These are phyloP conservation scores for Coniella vitis DNA, from an alignment of 2,329 filamentous ascomycete genomes.

Conservation along the genomic window DNA sequence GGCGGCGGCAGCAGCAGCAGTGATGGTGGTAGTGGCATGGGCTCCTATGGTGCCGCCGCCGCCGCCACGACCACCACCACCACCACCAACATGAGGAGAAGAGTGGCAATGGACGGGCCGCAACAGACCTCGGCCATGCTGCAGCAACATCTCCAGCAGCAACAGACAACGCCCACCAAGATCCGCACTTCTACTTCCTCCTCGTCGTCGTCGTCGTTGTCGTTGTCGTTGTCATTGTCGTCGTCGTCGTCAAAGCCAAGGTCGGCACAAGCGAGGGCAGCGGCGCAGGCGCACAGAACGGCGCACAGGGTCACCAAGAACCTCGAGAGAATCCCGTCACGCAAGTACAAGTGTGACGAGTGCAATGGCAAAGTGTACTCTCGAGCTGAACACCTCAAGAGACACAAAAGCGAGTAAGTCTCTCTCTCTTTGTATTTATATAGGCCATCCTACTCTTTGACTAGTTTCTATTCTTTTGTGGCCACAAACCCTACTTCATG, in stretches of 20 bases:
- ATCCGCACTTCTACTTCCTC: not conserved
- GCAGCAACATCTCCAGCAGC: constrained; percentile 8
- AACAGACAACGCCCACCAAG: constrained; percentile 3
- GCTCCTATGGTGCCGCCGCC: too few species aligned
- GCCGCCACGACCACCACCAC: too few species aligned
- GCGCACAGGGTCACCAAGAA: constrained; percentile 10
- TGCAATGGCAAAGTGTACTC: constrained; percentile 13
- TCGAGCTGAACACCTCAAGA: constrained; percentile 13
- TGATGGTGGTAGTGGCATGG: too few species aligned
- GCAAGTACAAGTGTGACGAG: constrained; percentile 10
- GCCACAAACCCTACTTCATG: too few species aligned
- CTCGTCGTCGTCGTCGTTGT: not conserved
- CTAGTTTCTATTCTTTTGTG: too few species aligned
- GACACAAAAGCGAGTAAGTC: constrained; percentile 13
- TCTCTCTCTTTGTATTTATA: not conserved
- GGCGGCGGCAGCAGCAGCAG: too few species aligned
- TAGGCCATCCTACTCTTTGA: not conserved
- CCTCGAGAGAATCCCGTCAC: constrained; percentile 6
- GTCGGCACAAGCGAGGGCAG: constrained; percentile 1
- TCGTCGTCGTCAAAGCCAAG: constrained; percentile 6
- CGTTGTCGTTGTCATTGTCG: too few species aligned
- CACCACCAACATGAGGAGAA: constrained; percentile 5
- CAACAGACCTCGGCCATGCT: constrained; percentile 13
- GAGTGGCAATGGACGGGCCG: constrained; percentile 12
- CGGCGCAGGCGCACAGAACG: constrained; percentile 1